Conservation (phyloP, 2,329 filamentous ascomycete genomes). For the Colletotrichum sp. region DNA sequence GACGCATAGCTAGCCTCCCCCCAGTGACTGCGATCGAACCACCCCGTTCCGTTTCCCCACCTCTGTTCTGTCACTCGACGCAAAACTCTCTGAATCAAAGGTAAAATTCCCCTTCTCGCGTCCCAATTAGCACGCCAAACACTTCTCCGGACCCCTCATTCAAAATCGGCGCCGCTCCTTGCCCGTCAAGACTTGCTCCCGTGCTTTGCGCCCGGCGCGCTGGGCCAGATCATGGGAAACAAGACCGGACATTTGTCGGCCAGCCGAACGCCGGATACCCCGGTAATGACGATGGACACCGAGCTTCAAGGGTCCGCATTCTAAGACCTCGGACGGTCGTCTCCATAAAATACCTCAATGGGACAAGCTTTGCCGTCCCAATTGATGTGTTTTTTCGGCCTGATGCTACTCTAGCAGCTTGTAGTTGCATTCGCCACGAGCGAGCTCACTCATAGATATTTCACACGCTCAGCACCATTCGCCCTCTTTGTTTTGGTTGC, state of each 20-base stretch:
- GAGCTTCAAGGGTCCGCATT: not conserved
- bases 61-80: not conserved
- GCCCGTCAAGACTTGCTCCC: not conserved
- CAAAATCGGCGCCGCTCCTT: not conserved
- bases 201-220: not conserved
- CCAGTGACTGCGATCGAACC: not conserved
- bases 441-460: constrained; percentile 14
- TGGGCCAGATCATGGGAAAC: not conserved
- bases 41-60: not conserved
- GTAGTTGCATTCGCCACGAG: constrained; percentile 6
- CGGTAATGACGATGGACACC: constrained; percentile 11
- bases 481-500: not conserved
- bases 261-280: constrained; percentile 10
- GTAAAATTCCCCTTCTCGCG: not conserved
- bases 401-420: not conserved
- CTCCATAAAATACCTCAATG: constrained; percentile 18
- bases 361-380: not conserved
- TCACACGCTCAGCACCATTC: not conserved
- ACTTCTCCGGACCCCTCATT: not conserved
- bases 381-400: not conserved
- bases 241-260: not conserved
- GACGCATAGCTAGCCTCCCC: not conserved
- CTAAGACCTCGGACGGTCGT: not conserved
- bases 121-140: not conserved
- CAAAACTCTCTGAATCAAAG: not conserved